These are phyloP conservation scores for Moelleriella libera DNA, from an alignment of 2,329 filamentous ascomycete genomes.

Conservation along the genomic window DNA sequence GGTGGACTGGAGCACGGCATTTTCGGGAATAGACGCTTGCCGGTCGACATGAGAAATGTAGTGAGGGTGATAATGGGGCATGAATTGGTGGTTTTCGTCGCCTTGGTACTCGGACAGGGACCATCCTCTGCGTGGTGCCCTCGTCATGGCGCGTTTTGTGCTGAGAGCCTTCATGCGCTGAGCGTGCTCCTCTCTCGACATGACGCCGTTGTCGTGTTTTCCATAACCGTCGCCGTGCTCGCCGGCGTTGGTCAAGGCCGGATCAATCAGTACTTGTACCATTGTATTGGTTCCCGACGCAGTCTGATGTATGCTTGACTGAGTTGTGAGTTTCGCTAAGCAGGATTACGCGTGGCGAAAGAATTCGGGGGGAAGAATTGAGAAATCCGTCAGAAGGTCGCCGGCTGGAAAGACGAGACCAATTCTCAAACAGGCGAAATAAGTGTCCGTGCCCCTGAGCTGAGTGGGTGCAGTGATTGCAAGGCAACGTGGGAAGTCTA, in stretches of 20 bases:
- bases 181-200: slow-evolving; percentile 27
- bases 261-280: slow-evolving; percentile 18
- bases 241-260: slow-evolving; percentile 10
- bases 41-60: slow-evolving; percentile 11
- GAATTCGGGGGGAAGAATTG: neutral
- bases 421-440: neutral
- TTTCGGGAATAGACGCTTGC: slow-evolving; percentile 20
- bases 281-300: slow-evolving; percentile 7
- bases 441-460: neutral
- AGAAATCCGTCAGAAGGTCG: neutral
- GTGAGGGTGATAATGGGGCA: slow-evolving; percentile 1
- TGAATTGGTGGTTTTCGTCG: slow-evolving; percentile 10
- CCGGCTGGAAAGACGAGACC: no score
- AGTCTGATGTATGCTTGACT: neutral
- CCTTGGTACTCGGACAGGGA: slow-evolving; percentile 30
- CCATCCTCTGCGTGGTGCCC: slow-evolving; percentile 29
- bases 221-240: slow-evolving; percentile 8
- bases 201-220: slow-evolving; percentile 8
- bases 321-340: neutral
- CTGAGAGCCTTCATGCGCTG: slow-evolving; percentile 23
- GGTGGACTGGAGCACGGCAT: slow-evolving; percentile 10
- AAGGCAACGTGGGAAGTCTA: neutral
- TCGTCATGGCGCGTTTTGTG: slow-evolving; percentile 20
- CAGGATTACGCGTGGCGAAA: neutral
- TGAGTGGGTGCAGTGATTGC: no score